Conservation (phyloP, 2,329 filamentous ascomycete species). For the Sarocladium kiliense region DNA sequence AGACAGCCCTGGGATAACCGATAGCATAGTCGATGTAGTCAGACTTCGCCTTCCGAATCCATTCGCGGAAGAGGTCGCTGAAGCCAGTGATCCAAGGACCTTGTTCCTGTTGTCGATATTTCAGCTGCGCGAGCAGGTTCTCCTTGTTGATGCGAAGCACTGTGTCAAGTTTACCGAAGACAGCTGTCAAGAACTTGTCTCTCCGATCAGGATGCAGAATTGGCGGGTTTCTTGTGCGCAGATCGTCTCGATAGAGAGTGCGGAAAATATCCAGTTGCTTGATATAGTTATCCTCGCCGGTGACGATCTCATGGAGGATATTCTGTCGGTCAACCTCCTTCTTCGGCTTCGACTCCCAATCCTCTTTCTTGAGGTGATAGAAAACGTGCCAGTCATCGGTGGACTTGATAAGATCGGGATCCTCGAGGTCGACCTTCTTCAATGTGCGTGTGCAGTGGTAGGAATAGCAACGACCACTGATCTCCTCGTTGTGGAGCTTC, state of each 20-base stretch:
- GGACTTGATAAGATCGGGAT: conserved; percentile 63
- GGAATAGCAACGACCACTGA: conserved; percentile 80
- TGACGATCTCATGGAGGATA: conserved; percentile 90
- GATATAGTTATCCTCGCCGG: conserved; percentile 88
- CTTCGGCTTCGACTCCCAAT: conserved; percentile 64
- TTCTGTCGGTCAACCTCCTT: conserved; percentile 94
- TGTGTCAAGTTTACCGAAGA: conserved; percentile 86
- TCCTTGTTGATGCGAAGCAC: conserved; percentile 92
- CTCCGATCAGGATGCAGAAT: conserved; percentile 76
- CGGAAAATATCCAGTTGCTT: conserved; percentile 82
- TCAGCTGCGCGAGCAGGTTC: conserved; percentile 84
- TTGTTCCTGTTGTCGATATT: conserved; percentile 95
- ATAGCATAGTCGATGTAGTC: conserved; percentile 92
- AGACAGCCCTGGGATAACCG: conserved; percentile 77
- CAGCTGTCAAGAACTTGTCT: conserved; percentile 72
- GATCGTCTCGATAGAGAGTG: conserved; percentile 77
- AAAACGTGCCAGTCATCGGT: conserved; percentile 82
- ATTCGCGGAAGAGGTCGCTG: conserved; percentile 95
- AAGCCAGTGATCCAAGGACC: conserved; percentile 92
- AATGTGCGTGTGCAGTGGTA: conserved; percentile 89
- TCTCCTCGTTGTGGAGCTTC: conserved; percentile 68
- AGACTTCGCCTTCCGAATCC: conserved; percentile 88
- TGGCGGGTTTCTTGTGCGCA: conserved; percentile 67
- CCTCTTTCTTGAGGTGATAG: conserved; percentile 76
- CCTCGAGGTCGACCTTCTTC: conserved; percentile 86